A percentile compares a stretch with the other conserved stretches of the same genome.
Conservation (phyloP, 2,329 filamentous ascomycete species). For the Fonsecaea pedrosoi region DNA sequence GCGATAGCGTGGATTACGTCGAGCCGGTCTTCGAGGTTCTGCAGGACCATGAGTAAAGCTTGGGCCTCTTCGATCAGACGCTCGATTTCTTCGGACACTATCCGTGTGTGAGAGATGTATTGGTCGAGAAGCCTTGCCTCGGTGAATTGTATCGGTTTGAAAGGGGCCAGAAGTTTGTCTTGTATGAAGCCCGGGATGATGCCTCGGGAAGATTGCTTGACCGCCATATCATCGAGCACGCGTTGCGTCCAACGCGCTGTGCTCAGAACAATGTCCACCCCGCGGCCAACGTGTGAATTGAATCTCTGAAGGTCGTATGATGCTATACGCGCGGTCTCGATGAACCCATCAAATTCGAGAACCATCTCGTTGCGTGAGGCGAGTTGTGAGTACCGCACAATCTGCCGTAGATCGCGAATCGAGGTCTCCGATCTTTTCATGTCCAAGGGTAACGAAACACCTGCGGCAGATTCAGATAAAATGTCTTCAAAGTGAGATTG, state of each 20-base stretch:
- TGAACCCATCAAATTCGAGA: constrained; percentile 76
- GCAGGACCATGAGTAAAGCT: constrained; percentile 68
- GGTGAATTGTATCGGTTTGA: constrained; percentile 65
- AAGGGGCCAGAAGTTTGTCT: constrained; percentile 63
- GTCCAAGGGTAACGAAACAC: constrained; percentile 72
- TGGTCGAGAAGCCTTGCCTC: constrained; percentile 72
- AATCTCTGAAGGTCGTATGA: constrained; percentile 73
- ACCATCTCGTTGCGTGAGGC: constrained; percentile 71
- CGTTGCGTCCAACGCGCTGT: constrained; percentile 78
- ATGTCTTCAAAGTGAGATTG: constrained; percentile 80
- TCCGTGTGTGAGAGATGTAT: constrained; percentile 74
- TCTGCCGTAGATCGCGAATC: constrained; percentile 74
- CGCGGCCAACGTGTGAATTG: constrained; percentile 75
- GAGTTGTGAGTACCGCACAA: constrained; percentile 74
- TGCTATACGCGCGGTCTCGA: constrained; percentile 70
- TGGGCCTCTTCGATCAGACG: constrained; percentile 73
- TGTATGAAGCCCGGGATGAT: constrained; percentile 52
- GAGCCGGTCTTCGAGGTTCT: constrained; percentile 72
- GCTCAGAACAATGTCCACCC: constrained; percentile 75
- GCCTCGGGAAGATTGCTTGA: constrained; percentile 49
- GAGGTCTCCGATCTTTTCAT: constrained; percentile 80
- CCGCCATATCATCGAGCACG: constrained; percentile 68
- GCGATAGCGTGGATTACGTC: constrained; percentile 73
- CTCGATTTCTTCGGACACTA: constrained; percentile 73
- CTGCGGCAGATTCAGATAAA: constrained; percentile 69